Conservation (phyloP, 306 rosid species). For the Lablab purpureus region DNA sequence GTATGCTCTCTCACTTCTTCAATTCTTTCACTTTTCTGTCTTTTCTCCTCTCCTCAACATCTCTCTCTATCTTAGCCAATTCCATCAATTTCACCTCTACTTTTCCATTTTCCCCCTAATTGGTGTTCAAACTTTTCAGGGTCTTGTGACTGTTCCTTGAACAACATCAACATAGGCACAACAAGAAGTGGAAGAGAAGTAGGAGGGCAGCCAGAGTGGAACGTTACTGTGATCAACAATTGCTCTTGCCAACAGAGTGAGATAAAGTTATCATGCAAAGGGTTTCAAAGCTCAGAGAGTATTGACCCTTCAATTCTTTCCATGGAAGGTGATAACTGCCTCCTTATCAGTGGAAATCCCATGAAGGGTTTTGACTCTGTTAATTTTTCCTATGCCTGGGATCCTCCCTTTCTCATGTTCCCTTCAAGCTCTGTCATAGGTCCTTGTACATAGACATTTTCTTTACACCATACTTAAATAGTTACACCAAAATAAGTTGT, state of each 20-base stretch:
- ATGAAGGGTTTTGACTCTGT: slow-evolving; percentile 40
- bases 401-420: slow-evolving; percentile 58
- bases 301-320: slow-evolving; percentile 48
- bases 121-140: slow-evolving; percentile 48
- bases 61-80: neutral
- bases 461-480: neutral
- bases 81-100: neutral
- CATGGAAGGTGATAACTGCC: slow-evolving; percentile 49
- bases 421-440: slow-evolving; percentile 48
- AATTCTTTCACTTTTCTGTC: neutral
- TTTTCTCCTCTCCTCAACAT: neutral
- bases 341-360: slow-evolving; percentile 50
- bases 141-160: slow-evolving; percentile 47
- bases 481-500: too few relatives aligned
- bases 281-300: slow-evolving; percentile 50
- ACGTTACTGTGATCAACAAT: slow-evolving; percentile 63
- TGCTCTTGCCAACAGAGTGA: slow-evolving; percentile 53
- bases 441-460: slow-evolving; percentile 31
- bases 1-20: slow-evolving; percentile 18
- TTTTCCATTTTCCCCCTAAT: neutral
- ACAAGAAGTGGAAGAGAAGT: slow-evolving; percentile 54
- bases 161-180: slow-evolving; percentile 60
- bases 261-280: slow-evolving; percentile 50
- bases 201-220: slow-evolving; percentile 64
- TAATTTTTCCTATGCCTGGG: slow-evolving; percentile 66